Evolutionary conservation across 371 early-diverging fungal genomes (phyloP), one percentile per base, ranked within the genome.

Genomic region (Actinomortierella wolfii): DNA sequence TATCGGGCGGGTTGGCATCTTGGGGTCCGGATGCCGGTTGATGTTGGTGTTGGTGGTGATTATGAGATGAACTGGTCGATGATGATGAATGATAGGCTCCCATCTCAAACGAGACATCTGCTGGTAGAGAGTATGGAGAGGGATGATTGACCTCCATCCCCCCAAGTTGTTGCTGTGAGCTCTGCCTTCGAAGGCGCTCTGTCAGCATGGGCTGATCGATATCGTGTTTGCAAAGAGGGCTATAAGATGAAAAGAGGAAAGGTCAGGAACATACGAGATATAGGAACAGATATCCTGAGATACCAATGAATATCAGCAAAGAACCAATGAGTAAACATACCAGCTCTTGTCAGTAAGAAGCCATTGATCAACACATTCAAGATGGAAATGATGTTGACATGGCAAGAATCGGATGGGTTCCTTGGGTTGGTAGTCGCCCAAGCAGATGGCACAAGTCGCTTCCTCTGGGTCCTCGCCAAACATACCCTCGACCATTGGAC

Each of bases 331-430:
- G n/a, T n/a, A 45, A 45, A 45, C 61, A 40, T 54, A 69, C 70
- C 73, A 73, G 40, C 73, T 66, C 63, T 73, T 73, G 51, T 73
- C 73, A 1, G 73, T 73, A 13, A 59, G 24, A 29, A 89, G 68
- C 91, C 91, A 91, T 49, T 86, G 79, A 77, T 94, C 93, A 11
- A 94, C 86, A 62, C 94, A 94, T 29, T 88, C 87, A 43, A 79
- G 77, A 74, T 94, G 94, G 75, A 92, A 94, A 28, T 86, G 90
- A 71, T 94, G 94, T 34, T 78, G 76, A 62, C 94, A 94, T 40
- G 83, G 81, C 26, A 94, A 68, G 39, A 88, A 78, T 23, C 92
- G 78, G 25, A 93, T 80, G 21, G 79, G 75, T 29, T 92, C 89
- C 13, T 79, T 81, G 9, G 77, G 71, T 13, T 71, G 77, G 74